phyloP scores from a whole-genome alignment of 257 asterid species.

The Ocimum tenuiflorum region DNA sequence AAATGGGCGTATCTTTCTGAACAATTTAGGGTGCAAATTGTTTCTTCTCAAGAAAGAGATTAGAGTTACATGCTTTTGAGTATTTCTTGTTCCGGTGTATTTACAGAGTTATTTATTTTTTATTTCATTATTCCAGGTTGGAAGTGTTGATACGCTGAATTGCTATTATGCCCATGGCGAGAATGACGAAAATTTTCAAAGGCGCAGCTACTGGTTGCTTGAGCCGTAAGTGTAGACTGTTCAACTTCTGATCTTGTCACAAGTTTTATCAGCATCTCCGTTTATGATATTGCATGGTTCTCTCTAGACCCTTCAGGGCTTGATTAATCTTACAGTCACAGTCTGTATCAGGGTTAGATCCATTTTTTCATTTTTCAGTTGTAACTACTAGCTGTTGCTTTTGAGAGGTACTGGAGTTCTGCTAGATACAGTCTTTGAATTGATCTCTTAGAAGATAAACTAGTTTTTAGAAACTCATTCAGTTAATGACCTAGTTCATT shows the following conservation, averaged over 20 bases:
- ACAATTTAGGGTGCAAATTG: background rate
- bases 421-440: background rate
- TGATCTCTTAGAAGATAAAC: background rate
- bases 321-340: background rate
- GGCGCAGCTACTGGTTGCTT: slow-evolving; percentile 98
- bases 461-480: background rate
- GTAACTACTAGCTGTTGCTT: slow-evolving; percentile 5
- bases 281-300: background rate
- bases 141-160: slow-evolving; percentile 92
- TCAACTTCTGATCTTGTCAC: slow-evolving; percentile 9
- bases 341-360: background rate
- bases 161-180: slow-evolving; percentile 99
- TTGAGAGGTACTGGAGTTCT: slow-evolving; percentile 5
- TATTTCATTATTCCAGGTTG: slow-evolving; percentile 56
- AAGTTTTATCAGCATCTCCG: slow-evolving; percentile 7
- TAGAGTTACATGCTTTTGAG: slow-evolving; percentile 1
- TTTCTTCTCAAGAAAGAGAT: slow-evolving; percentile 4
- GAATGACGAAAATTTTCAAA: slow-evolving; percentile 83
- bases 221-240: slow-evolving; percentile 63
- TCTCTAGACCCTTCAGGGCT: background rate
- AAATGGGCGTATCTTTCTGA: slow-evolving; percentile 2
- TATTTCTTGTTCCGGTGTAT: slow-evolving; percentile 12
- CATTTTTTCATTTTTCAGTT: background rate
- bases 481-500: background rate
- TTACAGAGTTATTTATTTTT: slow-evolving; percentile 9